phyloP scores from a whole-genome alignment of 2,329 filamentous ascomycete species.

The Ploettnerulaceae sp. region DNA sequence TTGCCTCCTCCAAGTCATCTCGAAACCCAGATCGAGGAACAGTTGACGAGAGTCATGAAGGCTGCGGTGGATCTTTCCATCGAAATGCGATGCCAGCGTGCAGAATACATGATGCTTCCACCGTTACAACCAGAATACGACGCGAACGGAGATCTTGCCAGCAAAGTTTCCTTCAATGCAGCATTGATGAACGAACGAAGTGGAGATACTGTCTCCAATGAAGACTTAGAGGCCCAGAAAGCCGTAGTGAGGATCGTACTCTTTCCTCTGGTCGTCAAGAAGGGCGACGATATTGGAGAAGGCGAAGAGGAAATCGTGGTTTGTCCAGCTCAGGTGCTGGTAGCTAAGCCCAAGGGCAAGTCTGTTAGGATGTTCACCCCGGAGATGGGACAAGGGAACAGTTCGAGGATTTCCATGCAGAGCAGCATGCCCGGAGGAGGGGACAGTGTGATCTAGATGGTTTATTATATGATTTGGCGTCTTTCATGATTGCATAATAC shows the following conservation, averaged over 20 bases:
- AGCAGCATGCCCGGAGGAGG: conserved; percentile 31
- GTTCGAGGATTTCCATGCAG: conserved; percentile 31
- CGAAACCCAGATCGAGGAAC: conserved; percentile 74
- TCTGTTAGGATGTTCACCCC: conserved; percentile 26
- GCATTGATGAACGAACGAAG: conserved; percentile 91
- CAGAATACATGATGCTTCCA: conserved; percentile 98
- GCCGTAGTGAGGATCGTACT: conserved; percentile 86
- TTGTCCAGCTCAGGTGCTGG: conserved; percentile 87
- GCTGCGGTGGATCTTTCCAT: conserved; percentile 87
- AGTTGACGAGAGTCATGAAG: conserved; percentile 80
- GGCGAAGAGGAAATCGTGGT: conserved; percentile 95
- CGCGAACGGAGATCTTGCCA: conserved; percentile 80
- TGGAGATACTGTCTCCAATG: conserved; percentile 61
- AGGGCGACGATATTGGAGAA: conserved; percentile 79
- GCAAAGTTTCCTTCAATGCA: conserved; percentile 87
- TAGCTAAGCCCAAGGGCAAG: conserved; percentile 48
- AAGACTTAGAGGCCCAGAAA: conserved; percentile 70
- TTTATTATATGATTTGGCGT: conserved; percentile 15
- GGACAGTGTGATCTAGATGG: conserved; percentile 27
- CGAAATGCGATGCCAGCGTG: conserved; percentile 94
- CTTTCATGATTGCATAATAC: conserved; percentile 19
- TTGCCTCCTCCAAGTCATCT: conserved; percentile 81
- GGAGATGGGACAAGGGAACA: conserved; percentile 20
- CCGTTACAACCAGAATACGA: conserved; percentile 94
- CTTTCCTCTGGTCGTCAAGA: conserved; percentile 95